phyloP scores from a whole-genome alignment of 345 rosid genomes.

The Bruguiera parviflora region DNA sequence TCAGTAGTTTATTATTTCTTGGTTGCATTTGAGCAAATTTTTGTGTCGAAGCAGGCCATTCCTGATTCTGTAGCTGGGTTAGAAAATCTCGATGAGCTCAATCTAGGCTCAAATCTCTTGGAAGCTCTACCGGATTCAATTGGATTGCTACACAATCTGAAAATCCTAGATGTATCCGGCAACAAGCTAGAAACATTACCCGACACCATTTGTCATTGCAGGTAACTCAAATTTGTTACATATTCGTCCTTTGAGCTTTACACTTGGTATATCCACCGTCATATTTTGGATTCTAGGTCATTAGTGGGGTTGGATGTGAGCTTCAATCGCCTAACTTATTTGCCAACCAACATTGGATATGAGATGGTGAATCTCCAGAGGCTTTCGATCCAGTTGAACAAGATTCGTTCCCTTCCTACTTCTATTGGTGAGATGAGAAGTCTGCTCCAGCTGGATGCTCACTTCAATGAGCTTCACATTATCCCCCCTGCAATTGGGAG shows the following conservation, averaged over 20 bases:
- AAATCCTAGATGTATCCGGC: constrained; percentile 62
- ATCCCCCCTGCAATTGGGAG: constrained; percentile 63
- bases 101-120: constrained; percentile 69
- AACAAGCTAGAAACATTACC: constrained; percentile 75
- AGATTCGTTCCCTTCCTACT: constrained; percentile 66
- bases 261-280: background rate
- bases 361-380: constrained; percentile 59
- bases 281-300: constrained; percentile 38
- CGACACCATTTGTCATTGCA: constrained; percentile 70
- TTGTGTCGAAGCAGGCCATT: constrained; percentile 48
- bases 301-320: constrained; percentile 72
- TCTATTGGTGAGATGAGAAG: constrained; percentile 72
- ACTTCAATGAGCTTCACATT: constrained; percentile 74
- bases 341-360: constrained; percentile 83
- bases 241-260: background rate
- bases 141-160: constrained; percentile 65
- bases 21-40: constrained; percentile 16
- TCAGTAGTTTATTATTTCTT: background rate
- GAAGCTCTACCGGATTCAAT: constrained; percentile 78
- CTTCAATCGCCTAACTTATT: constrained; percentile 64
- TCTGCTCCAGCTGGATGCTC: constrained; percentile 63
- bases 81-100: constrained; percentile 66
- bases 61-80: constrained; percentile 90
- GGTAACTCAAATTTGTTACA: constrained; percentile 38
- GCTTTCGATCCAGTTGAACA: constrained; percentile 66